These are phyloP conservation scores for Globisporangium recalcitrans DNA, from an alignment of 352 stramenopile species.

Conservation along the genomic window DNA sequence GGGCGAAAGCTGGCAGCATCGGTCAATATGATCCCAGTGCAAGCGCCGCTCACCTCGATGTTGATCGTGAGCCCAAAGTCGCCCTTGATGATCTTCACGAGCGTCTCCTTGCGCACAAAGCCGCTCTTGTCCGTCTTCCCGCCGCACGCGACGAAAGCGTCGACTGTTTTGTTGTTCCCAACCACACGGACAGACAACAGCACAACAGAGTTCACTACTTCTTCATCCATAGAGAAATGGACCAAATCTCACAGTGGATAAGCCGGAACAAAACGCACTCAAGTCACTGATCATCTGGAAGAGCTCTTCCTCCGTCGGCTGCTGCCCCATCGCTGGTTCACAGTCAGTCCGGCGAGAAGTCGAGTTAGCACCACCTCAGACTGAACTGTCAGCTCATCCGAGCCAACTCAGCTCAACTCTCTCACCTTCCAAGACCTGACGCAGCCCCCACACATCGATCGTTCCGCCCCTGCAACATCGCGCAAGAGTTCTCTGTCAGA, in stretches of 20 bases:
- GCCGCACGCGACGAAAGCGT: conserved; percentile 95
- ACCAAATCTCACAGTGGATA: not conserved
- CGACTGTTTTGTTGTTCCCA: conserved; percentile 45
- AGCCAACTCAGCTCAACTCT: not conserved
- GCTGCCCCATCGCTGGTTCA: conserved; percentile 90
- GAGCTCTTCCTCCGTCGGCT: conserved; percentile 97
- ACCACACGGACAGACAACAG: not conserved
- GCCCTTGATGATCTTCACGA: conserved; percentile 95
- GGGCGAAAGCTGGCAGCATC: no score
- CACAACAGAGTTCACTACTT: not conserved
- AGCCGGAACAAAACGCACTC: conserved; percentile 41
- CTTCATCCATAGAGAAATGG: not conserved
- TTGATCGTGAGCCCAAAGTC: conserved; percentile 96
- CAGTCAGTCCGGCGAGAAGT: not conserved
- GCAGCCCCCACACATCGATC: conserved; percentile 94
- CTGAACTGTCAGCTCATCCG: not conserved
- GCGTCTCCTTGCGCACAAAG: conserved; percentile 86
- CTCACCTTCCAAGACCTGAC: conserved; percentile 90
- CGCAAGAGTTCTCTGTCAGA: no score
- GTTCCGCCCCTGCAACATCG: conserved; percentile 81
- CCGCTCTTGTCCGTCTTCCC: conserved; percentile 91
- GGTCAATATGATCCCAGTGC: not conserved
- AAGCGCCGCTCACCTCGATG: conserved; percentile 69
- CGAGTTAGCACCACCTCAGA: not conserved
- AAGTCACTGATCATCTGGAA: conserved; percentile 98